A percentile compares a stretch with the other conserved stretches of the same genome.
Conservation (phyloP, 2,329 filamentous ascomycete species). For the Alternaria solani region DNA sequence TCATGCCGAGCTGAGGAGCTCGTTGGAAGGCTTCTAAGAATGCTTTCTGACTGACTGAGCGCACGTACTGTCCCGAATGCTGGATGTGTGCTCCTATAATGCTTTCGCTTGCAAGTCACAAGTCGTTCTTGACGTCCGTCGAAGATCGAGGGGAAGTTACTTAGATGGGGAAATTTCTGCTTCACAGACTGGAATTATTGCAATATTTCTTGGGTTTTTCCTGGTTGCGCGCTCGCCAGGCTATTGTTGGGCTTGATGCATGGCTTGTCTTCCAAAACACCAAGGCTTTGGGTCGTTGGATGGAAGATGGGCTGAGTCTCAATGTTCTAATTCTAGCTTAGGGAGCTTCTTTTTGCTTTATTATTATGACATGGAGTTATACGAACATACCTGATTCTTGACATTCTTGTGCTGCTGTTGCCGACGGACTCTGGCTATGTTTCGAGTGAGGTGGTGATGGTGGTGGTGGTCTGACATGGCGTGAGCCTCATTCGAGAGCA, state of each 20-base stretch:
- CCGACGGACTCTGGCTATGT: not conserved
- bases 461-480: not conserved
- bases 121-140: not conserved
- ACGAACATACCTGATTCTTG: not conserved
- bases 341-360: not conserved
- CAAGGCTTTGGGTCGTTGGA: not conserved
- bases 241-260: not conserved
- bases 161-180: not conserved
- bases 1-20: not conserved
- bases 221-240: not conserved
- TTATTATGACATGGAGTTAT: not conserved
- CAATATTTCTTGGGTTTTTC: not conserved
- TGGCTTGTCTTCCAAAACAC: not conserved
- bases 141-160: not conserved
- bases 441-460: not conserved
- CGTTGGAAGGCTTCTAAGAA: not conserved
- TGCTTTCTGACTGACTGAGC: not conserved
- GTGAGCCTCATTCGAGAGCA: not conserved
- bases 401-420: not conserved
- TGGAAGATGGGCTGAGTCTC: not conserved
- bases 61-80: not conserved
- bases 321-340: not conserved
- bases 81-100: not conserved
- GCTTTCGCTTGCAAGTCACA: not conserved
- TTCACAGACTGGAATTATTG: conserved; percentile 5